These are phyloP conservation scores for Helicostylum pulchrum DNA, from an alignment of 192 early-diverging fungal species.

Conservation along the genomic window DNA sequence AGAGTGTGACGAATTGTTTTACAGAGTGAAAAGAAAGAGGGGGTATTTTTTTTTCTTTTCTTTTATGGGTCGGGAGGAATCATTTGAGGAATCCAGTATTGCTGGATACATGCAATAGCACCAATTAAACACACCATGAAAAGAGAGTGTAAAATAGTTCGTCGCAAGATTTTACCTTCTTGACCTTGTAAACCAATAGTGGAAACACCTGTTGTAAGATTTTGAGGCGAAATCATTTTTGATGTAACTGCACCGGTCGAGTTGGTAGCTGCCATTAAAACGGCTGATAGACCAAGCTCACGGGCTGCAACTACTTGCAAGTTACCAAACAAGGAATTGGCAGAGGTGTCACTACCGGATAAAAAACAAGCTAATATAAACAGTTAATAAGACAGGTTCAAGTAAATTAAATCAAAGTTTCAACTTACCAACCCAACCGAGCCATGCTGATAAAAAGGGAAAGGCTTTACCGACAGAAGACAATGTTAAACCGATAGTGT, in stretches of 20 bases:
- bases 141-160: slow-evolving; percentile 35
- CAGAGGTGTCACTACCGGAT: slow-evolving; percentile 38
- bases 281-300: slow-evolving; percentile 32
- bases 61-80: slow-evolving; percentile 5
- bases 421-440: slow-evolving; percentile 26
- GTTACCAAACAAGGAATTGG: slow-evolving; percentile 40
- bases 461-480: slow-evolving; percentile 37
- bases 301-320: slow-evolving; percentile 41
- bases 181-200: slow-evolving; percentile 37
- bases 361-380: slow-evolving; percentile 31
- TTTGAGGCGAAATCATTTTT: slow-evolving; percentile 43
- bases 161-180: slow-evolving; percentile 33
- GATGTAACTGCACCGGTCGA: slow-evolving; percentile 31
- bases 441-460: slow-evolving; percentile 39
- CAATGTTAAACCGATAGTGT: slow-evolving; percentile 33
- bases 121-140: slow-evolving; percentile 31
- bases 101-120: slow-evolving; percentile 31
- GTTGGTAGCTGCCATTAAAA: slow-evolving; percentile 42
- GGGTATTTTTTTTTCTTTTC: no score
- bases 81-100: slow-evolving; percentile 30
- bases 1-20: no score
- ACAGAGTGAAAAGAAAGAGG: no score
- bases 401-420: no score
- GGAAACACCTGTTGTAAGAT: slow-evolving; percentile 38
- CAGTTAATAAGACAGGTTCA: no score